A percentile compares a stretch with the other conserved stretches of the same genome.
phyloP scores from a whole-genome alignment of 192 early-diverging fungal species.

The Thoreauomyces humboldtii region DNA sequence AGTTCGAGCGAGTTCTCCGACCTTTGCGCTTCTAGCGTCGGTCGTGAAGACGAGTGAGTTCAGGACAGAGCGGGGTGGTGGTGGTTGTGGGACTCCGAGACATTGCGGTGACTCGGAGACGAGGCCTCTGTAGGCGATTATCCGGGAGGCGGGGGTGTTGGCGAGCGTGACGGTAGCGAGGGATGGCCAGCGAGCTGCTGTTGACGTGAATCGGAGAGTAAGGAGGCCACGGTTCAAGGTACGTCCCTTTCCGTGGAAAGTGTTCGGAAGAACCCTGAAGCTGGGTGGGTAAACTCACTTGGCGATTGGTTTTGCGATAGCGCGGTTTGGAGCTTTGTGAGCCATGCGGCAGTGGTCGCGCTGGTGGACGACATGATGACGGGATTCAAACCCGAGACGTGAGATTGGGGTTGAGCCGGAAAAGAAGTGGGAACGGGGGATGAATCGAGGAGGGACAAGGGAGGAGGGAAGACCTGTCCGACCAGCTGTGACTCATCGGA shows the following conservation, averaged over 20 bases:
- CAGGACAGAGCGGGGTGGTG: neutral
- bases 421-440: too few species aligned
- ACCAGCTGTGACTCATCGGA: too few species aligned
- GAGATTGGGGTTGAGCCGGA: too few species aligned
- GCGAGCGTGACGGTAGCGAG: neutral
- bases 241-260: too few species aligned
- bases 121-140: constrained; percentile 8
- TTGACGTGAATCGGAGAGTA: neutral
- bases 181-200: constrained; percentile 8
- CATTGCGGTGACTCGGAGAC: neutral
- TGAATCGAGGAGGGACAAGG: too few species aligned
- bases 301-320: neutral
- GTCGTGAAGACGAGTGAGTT: constrained; percentile 14
- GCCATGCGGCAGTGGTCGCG: too few species aligned
- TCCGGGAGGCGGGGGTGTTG: neutral
- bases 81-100: neutral
- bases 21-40: constrained; percentile 20
- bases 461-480: too few species aligned
- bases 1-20: neutral
- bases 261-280: neutral
- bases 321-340: neutral
- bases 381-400: too few species aligned
- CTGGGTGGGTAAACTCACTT: neutral
- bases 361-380: too few species aligned
- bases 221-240: neutral